A percentile compares a stretch with the other conserved stretches of the same genome.
Evolutionary conservation across 2,329 filamentous ascomycete genomes (phyloP).

Genomic region (Xylaria sp.): DNA sequence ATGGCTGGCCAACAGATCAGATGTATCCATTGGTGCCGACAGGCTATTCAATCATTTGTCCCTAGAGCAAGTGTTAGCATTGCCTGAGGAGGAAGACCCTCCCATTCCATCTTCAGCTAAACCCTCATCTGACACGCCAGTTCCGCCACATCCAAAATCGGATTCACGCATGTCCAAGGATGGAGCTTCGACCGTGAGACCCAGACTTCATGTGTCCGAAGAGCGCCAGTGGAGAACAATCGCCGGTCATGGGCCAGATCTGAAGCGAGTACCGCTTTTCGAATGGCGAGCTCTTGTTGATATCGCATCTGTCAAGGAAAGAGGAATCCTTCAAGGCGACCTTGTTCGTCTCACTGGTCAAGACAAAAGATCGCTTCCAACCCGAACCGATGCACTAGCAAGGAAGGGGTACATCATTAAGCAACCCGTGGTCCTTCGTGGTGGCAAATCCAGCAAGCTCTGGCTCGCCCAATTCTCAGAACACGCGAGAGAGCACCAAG

Average conservation of each 20-base stretch:
- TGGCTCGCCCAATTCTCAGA: slow-evolving; percentile 67
- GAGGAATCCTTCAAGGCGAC: slow-evolving; percentile 71
- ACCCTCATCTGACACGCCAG: neutral
- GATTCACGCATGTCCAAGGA: slow-evolving; percentile 13
- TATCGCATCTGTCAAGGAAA: slow-evolving; percentile 64
- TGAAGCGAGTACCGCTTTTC: slow-evolving; percentile 66
- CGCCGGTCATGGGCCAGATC: slow-evolving; percentile 68
- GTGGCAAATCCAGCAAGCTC: slow-evolving; percentile 71
- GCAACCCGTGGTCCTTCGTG: slow-evolving; percentile 66
- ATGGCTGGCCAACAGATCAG: slow-evolving; percentile 54
- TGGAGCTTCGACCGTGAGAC: slow-evolving; percentile 31
- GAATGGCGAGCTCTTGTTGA: slow-evolving; percentile 70
- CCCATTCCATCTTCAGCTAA: slow-evolving; percentile 10
- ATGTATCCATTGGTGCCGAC: slow-evolving; percentile 54
- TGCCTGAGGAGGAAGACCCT: slow-evolving; percentile 50
- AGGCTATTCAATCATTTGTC: slow-evolving; percentile 53
- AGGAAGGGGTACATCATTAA: slow-evolving; percentile 72
- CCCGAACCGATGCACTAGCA: slow-evolving; percentile 68
- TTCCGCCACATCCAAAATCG: neutral
- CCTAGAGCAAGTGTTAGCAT: slow-evolving; percentile 54
- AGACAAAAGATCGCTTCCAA: slow-evolving; percentile 72
- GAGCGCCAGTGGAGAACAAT: slow-evolving; percentile 69
- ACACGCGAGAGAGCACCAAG: slow-evolving; percentile 54
- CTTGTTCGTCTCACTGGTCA: slow-evolving; percentile 67
- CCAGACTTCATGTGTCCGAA: slow-evolving; percentile 62